Evolutionary conservation across 352 stramenopile genomes (phyloP), one percentile per base, ranked within the genome.

Genomic region (Plasmopara viticola): DNA sequence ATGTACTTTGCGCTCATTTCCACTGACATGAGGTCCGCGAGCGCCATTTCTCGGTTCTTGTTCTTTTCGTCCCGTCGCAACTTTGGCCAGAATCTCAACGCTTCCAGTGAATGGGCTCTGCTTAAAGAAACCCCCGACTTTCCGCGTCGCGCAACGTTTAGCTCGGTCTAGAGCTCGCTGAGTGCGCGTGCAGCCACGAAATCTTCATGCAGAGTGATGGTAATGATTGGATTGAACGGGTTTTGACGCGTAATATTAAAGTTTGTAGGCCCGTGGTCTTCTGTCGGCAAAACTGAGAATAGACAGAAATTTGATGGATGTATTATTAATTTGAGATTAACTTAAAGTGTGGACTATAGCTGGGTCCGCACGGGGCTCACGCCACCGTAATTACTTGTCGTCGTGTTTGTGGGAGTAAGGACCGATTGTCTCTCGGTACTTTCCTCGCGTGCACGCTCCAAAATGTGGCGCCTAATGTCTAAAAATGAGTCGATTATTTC

Each of bases 401-500:
- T 50, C 4, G 49, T 46, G 46, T 55, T 42, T 6, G 60, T 73
- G 13, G 60, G 51, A 3, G 64, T 71, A 9, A 54, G 65, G 6
- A 18, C 17, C 7, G 42, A 58, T 28, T 62, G 68, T 40, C 68
- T 68, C 31, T 64, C 67, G 13, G 5, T 55, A 47, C 70, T 52
- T 47, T 85, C 61, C 29, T 89, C 76, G 5, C 81, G 48, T 28
- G 71, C 74, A 31, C 78, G 66, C 56, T 89, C 72, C 29, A 89
- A 61, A 53, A 91, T 86, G 53, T 94, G 80, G 28, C 84, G 78
- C 64, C 87, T 90, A 57, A 94, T 86, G 50, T 94, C 84, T n/a
- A 94, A 51, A 59, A 94, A 94, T 34, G 83, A 85, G 58, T 94
- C 84, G 43, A 94, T 74, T 58, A 91, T 91, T 59, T 94, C 83